Conservation (phyloP, 148 eudicot species). For the Camellia granthamiana region DNA sequence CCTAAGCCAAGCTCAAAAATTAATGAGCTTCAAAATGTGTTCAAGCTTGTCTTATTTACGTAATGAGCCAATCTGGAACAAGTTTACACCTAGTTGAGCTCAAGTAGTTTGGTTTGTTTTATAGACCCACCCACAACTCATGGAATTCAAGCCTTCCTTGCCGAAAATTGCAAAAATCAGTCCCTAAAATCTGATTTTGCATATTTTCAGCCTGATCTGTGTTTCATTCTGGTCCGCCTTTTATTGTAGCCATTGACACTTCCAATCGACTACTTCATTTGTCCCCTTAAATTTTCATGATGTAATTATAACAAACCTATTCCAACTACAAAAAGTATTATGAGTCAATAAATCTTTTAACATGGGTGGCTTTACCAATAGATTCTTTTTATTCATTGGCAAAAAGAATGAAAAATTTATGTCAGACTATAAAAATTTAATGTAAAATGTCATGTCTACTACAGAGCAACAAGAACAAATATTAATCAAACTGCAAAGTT, state of each 20-base stretch:
- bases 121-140: neutral
- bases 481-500: neutral
- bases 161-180: conserved; percentile 1
- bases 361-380: neutral
- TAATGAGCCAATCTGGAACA: neutral
- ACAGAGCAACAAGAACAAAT: neutral
- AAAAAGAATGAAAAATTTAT: neutral
- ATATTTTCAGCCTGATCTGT: neutral
- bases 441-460: neutral
- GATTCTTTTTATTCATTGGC: neutral
- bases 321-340: neutral
- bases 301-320: neutral
- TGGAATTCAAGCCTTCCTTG: neutral
- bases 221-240: neutral
- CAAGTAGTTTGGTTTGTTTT: neutral
- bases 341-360: neutral
- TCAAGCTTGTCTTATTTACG: no score
- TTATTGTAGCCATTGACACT: neutral
- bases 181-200: neutral
- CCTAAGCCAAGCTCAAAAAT: no score
- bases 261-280: neutral
- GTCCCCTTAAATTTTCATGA: neutral
- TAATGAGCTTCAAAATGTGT: no score
- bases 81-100: no score
- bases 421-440: neutral